Evolutionary conservation across 179 eudicot species (phyloP).

Genomic region (Monotropa hypopitys): DNA sequence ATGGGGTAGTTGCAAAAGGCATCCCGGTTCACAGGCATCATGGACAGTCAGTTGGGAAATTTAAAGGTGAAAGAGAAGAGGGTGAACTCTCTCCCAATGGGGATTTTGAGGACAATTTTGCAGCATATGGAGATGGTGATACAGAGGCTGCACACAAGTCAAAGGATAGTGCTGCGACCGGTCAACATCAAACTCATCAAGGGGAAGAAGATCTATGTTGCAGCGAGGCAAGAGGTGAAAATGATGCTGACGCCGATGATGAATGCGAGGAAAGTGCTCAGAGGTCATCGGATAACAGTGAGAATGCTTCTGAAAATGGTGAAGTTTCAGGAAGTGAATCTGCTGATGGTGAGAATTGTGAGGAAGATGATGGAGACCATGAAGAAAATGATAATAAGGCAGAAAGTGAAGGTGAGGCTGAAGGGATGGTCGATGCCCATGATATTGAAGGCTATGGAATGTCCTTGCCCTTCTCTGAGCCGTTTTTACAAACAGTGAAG

Average conservation of each 20-base stretch:
- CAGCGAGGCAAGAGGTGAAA: constrained; percentile 17
- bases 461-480: constrained; percentile 33
- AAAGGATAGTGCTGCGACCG: constrained; percentile 19
- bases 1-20: background rate
- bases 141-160: constrained; percentile 24
- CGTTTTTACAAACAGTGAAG: constrained; percentile 41
- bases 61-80: constrained; percentile 45
- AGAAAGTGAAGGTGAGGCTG: constrained; percentile 79
- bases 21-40: no score
- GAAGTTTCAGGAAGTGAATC: constrained; percentile 59
- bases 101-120: constrained; percentile 35
- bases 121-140: constrained; percentile 24
- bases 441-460: constrained; percentile 40
- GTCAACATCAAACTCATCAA: no score
- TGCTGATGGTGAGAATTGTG: constrained; percentile 43
- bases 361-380: constrained; percentile 42
- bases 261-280: constrained; percentile 62
- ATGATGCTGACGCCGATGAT: no score
- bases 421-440: constrained; percentile 41
- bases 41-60: background rate
- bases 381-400: constrained; percentile 39
- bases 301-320: constrained; percentile 65
- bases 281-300: constrained; percentile 56
- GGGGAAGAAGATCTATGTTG: constrained; percentile 13
- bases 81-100: constrained; percentile 55